Conservation (phyloP, 164 flowering plant genomes). For the Vitis labrusca region DNA sequence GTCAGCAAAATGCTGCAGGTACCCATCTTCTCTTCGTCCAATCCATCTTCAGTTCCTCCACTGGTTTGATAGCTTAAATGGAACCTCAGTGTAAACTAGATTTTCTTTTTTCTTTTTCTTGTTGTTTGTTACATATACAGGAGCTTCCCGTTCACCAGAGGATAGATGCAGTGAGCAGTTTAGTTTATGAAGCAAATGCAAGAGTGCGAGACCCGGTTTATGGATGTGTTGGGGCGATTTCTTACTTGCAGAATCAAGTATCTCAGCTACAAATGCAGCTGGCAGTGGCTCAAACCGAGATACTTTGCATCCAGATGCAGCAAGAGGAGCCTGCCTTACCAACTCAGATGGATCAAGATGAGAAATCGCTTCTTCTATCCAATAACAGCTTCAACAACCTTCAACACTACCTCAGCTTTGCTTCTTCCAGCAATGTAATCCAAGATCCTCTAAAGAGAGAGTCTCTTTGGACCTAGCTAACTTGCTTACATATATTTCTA, state of each 20-base stretch:
- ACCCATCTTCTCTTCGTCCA: constrained; percentile 17
- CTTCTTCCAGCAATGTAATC: constrained; percentile 60
- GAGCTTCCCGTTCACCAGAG: constrained; percentile 64
- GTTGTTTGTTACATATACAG: constrained; percentile 24
- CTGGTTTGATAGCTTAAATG: no score
- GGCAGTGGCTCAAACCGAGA: constrained; percentile 67
- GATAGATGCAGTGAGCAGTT: constrained; percentile 65
- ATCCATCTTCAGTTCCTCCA: no score
- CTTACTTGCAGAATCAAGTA: constrained; percentile 58
- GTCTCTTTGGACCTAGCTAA: constrained; percentile 68
- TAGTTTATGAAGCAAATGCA: constrained; percentile 64
- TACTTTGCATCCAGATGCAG: constrained; percentile 67
- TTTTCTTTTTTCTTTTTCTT: neutral
- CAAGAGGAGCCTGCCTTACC: constrained; percentile 28
- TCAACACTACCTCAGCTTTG: constrained; percentile 50
- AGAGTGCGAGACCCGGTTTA: constrained; percentile 68
- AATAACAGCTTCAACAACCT: constrained; percentile 27
- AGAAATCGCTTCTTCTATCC: constrained; percentile 32
- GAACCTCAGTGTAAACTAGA: neutral
- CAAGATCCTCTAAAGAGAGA: constrained; percentile 74
- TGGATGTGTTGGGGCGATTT: constrained; percentile 70
- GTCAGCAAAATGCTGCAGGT: constrained; percentile 96
- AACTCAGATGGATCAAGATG: constrained; percentile 19
- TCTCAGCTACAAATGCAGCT: constrained; percentile 67
- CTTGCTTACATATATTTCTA: constrained; percentile 3